A percentile compares a stretch with the other conserved stretches of the same genome.
Evolutionary conservation across 331 rosid genomes (phyloP).

Genomic region (Cucumis variabilis): DNA sequence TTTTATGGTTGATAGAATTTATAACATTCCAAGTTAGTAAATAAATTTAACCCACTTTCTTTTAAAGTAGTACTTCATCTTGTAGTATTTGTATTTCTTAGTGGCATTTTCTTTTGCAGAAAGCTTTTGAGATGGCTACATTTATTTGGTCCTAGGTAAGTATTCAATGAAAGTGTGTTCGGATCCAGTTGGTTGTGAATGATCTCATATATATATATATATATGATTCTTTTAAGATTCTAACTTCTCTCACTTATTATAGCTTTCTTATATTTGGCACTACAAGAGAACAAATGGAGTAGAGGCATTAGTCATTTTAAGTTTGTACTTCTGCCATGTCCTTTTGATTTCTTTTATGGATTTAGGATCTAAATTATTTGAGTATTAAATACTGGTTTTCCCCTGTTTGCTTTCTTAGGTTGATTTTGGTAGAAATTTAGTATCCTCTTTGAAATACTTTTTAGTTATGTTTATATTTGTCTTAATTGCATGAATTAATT

Average conservation of each 20-base stretch:
- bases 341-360: constrained; percentile 5
- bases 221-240: constrained; percentile 33
- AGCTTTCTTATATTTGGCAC: constrained; percentile 66
- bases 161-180: constrained; percentile 15
- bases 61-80: neutral
- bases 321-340: constrained; percentile 57
- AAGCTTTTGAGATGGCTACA: constrained; percentile 95
- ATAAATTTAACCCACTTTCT: neutral
- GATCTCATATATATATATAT: neutral
- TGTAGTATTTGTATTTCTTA: neutral
- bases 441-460: neutral
- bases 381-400: neutral
- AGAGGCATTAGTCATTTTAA: constrained; percentile 49
- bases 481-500: constrained; percentile 29
- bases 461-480: constrained; percentile 18
- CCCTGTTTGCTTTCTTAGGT: neutral
- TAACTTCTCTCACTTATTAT: constrained; percentile 41
- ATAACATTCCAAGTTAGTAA: constrained; percentile 78
- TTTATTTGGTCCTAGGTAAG: constrained; percentile 96
- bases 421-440: constrained; percentile 1
- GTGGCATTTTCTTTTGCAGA: constrained; percentile 57
- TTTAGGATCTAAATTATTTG: constrained; percentile 15
- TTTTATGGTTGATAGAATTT: constrained; percentile 69
- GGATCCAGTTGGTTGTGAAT: neutral
- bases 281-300: constrained; percentile 51